These are phyloP conservation scores for Trichoderma koningii DNA, from an alignment of 2,329 filamentous ascomycete genomes.

Conservation along the genomic window DNA sequence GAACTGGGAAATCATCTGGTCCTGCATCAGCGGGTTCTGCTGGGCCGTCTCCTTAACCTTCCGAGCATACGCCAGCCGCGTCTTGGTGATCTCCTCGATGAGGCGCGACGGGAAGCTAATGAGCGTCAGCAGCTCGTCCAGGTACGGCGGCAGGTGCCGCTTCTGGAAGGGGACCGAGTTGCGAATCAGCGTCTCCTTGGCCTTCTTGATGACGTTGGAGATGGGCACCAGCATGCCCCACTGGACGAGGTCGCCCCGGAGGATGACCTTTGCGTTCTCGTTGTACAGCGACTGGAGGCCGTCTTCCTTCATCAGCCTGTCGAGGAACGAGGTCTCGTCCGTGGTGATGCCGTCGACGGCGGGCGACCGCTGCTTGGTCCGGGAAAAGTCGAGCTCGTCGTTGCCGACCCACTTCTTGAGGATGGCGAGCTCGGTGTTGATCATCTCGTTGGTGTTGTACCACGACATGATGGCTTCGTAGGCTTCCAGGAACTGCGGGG, in stretches of 20 bases:
- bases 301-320: slow-evolving; percentile 93
- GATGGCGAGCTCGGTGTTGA: slow-evolving; percentile 90
- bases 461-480: slow-evolving; percentile 90
- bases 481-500: slow-evolving; percentile 75
- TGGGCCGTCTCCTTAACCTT: slow-evolving; percentile 95
- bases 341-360: slow-evolving; percentile 65
- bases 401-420: slow-evolving; percentile 97
- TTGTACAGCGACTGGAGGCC: slow-evolving; percentile 89
- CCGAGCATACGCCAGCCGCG: slow-evolving; percentile 86
- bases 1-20: slow-evolving; percentile 97
- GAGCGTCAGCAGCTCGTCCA: slow-evolving; percentile 90
- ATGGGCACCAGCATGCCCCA: slow-evolving; percentile 84
- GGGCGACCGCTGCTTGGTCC: slow-evolving; percentile 68
- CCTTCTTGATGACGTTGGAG: slow-evolving; percentile 85
- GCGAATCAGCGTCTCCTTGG: slow-evolving; percentile 84
- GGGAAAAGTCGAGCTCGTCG: slow-evolving; percentile 86
- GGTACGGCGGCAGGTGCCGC: slow-evolving; percentile 90
- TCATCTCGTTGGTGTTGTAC: slow-evolving; percentile 95
- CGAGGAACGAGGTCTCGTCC: slow-evolving; percentile 94
- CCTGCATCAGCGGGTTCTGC: slow-evolving; percentile 89
- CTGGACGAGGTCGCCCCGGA: slow-evolving; percentile 71
- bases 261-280: slow-evolving; percentile 52
- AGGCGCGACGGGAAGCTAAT: slow-evolving; percentile 97
- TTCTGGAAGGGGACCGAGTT: slow-evolving; percentile 84
- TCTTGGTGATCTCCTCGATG: slow-evolving; percentile 93